phyloP scores from a whole-genome alignment of 225 moss, liverwort and hornwort species.

The Pseudoscleropodium purum region DNA sequence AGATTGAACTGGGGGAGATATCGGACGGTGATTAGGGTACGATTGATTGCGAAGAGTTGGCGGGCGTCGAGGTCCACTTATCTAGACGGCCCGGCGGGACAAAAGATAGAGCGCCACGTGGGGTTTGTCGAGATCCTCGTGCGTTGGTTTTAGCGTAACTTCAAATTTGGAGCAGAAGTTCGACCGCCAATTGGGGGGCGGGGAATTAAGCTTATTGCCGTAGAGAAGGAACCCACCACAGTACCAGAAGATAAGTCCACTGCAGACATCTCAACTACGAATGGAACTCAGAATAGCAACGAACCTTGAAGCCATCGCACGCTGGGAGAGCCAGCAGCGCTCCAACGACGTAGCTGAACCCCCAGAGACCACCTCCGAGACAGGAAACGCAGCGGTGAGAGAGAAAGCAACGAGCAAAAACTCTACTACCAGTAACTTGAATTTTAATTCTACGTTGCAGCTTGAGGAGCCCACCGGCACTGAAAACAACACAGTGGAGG shows the following conservation, averaged over 20 bases:
- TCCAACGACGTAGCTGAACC: neutral
- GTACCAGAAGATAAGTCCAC: neutral
- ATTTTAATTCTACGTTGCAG: neutral
- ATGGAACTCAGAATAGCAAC: neutral
- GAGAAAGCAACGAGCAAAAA: neutral
- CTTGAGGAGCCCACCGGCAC: neutral
- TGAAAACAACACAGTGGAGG: neutral
- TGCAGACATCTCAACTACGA: neutral
- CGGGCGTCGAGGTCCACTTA: slow-evolving; percentile 2
- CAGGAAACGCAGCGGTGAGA: neutral
- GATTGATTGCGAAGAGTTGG: neutral
- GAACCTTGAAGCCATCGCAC: neutral
- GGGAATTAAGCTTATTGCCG: neutral
- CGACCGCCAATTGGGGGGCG: neutral
- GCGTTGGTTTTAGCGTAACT: neutral
- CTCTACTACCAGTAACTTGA: no score
- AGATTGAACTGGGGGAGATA: neutral
- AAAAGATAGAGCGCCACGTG: neutral
- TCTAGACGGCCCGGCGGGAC: neutral
- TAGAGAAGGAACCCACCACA: neutral
- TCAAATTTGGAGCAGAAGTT: neutral
- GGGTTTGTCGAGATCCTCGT: neutral
- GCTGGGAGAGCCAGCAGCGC: neutral
- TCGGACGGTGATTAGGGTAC: neutral
- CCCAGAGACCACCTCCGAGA: neutral